Percentiles rank a stretch among this genome's conserved stretches.
phyloP scores from a whole-genome alignment of 768 basidiomycete genomes.

The Pleurotus giganteus region DNA sequence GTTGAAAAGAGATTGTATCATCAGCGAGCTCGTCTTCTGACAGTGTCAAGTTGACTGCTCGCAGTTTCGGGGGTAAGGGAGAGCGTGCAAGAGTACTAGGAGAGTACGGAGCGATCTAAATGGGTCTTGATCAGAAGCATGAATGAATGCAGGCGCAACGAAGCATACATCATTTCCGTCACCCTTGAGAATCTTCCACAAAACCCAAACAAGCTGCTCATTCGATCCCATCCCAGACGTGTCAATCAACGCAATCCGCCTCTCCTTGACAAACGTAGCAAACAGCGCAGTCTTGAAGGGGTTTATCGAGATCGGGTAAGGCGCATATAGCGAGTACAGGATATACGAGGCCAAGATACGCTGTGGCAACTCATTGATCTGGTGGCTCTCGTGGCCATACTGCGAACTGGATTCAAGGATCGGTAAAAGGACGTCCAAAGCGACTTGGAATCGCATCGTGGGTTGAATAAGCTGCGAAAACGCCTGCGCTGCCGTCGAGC shows the following conservation, averaged over 20 bases:
- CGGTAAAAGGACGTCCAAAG: conserved; percentile 78
- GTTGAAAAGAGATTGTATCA: background rate
- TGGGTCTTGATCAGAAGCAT: background rate
- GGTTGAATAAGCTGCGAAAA: conserved; percentile 76
- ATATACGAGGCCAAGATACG: conserved; percentile 80
- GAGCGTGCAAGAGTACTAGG: conserved; percentile 71
- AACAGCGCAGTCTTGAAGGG: conserved; percentile 77
- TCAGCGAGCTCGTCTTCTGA: conserved; percentile 44
- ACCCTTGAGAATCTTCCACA: conserved; percentile 84
- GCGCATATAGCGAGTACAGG: conserved; percentile 76
- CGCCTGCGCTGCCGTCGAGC: conserved; percentile 73
- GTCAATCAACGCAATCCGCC: conserved; percentile 54
- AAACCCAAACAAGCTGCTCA: conserved; percentile 82
- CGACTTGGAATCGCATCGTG: conserved; percentile 77
- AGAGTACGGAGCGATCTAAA: conserved; percentile 78
- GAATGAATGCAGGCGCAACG: conserved; percentile 1
- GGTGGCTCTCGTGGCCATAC: conserved; percentile 45
- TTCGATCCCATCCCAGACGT: conserved; percentile 53
- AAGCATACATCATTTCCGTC: conserved; percentile 74
- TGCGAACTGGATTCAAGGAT: conserved; percentile 52
- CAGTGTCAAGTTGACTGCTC: conserved; percentile 68
- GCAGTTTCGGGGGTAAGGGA: conserved; percentile 72
- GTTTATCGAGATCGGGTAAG: conserved; percentile 76
- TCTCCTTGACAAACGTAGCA: conserved; percentile 65
- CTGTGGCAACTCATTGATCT: conserved; percentile 52